Percentiles rank a stretch among this genome's conserved stretches.
phyloP scores from a whole-genome alignment of 2,329 filamentous ascomycete species.

The Huntiella abstrusa region DNA sequence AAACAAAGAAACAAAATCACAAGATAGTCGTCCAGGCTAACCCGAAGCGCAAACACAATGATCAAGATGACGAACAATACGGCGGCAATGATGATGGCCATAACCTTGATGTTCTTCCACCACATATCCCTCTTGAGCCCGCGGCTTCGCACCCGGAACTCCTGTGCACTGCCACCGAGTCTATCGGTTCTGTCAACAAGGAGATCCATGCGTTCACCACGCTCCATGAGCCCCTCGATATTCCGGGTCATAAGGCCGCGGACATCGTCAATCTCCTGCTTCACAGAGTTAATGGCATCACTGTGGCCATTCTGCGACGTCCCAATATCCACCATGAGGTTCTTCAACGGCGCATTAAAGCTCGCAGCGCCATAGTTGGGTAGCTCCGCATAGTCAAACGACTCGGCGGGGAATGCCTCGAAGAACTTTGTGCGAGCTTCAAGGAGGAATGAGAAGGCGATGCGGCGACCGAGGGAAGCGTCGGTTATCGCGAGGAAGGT shows the following conservation, averaged over 20 bases:
- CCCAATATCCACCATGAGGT: conserved; percentile 68
- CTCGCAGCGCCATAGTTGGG: conserved; percentile 78
- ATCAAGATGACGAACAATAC: conserved; percentile 47
- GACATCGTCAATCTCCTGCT: conserved; percentile 81
- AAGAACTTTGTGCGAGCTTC: conserved; percentile 84
- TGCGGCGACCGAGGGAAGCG: conserved; percentile 60
- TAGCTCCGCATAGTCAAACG: conserved; percentile 55
- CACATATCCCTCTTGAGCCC: conserved; percentile 88
- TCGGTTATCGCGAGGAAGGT: conserved; percentile 85
- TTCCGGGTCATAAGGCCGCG: conserved; percentile 89
- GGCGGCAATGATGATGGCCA: conserved; percentile 38
- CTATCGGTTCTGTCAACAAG: conserved; percentile 94
- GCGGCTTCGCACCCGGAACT: conserved; percentile 75
- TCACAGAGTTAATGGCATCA: conserved; percentile 68
- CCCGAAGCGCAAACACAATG: conserved; percentile 27
- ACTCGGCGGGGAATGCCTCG: conserved; percentile 41
- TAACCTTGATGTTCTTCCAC: conserved; percentile 98
- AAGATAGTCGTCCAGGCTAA: neutral
- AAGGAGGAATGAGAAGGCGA: conserved; percentile 81
- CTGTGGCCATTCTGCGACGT: conserved; percentile 55
- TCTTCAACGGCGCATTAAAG: conserved; percentile 66
- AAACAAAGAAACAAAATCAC: neutral
- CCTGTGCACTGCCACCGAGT: conserved; percentile 67
- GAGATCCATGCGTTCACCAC: conserved; percentile 82
- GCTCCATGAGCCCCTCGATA: conserved; percentile 73